phyloP scores from a whole-genome alignment of 2,329 filamentous ascomycete genomes.

The Fusarium luffae region DNA sequence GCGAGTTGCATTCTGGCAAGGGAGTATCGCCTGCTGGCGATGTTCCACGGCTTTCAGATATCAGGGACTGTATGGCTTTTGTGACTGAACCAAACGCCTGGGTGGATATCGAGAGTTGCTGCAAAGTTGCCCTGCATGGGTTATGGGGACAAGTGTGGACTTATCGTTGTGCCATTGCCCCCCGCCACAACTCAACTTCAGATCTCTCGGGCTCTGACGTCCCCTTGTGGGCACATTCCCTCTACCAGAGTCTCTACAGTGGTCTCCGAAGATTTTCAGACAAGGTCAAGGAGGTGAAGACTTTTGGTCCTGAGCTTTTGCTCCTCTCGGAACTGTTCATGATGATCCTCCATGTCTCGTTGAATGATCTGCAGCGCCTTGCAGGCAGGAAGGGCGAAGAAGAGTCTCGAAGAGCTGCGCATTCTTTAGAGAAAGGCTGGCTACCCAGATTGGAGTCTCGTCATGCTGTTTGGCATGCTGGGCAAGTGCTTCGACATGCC shows the following conservation, averaged over 20 bases:
- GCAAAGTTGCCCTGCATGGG: conserved; percentile 34
- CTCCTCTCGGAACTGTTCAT: conserved; percentile 42
- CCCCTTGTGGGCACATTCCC: conserved; percentile 34
- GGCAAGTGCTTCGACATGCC: conserved; percentile 40
- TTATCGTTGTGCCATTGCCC: conserved; percentile 39
- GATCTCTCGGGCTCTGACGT: conserved; percentile 12
- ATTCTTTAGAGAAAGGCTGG: conserved; percentile 35
- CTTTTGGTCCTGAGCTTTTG: conserved; percentile 20
- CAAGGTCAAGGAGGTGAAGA: conserved; percentile 20
- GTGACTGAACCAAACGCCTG: conserved; percentile 30
- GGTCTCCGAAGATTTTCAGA: conserved; percentile 31
- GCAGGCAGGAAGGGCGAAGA: conserved; percentile 39
- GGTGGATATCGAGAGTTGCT: conserved; percentile 37
- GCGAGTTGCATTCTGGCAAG: conserved; percentile 31
- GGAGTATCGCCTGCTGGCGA: conserved; percentile 9
- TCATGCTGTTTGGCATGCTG: conserved; percentile 42
- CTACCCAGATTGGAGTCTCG: conserved; percentile 30
- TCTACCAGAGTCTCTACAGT: conserved; percentile 42
- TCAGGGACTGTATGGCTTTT: conserved; percentile 31
- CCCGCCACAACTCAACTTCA: conserved; percentile 5
- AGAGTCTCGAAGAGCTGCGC: conserved; percentile 30
- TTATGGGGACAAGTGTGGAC: conserved; percentile 44
- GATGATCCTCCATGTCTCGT: conserved; percentile 43
- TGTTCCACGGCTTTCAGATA: conserved; percentile 36
- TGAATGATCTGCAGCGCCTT: conserved; percentile 37